A percentile compares a stretch with the other conserved stretches of the same genome.
phyloP scores from a whole-genome alignment of 1,284 basidiomycete genomes.

The Rhodotorula sp. region DNA sequence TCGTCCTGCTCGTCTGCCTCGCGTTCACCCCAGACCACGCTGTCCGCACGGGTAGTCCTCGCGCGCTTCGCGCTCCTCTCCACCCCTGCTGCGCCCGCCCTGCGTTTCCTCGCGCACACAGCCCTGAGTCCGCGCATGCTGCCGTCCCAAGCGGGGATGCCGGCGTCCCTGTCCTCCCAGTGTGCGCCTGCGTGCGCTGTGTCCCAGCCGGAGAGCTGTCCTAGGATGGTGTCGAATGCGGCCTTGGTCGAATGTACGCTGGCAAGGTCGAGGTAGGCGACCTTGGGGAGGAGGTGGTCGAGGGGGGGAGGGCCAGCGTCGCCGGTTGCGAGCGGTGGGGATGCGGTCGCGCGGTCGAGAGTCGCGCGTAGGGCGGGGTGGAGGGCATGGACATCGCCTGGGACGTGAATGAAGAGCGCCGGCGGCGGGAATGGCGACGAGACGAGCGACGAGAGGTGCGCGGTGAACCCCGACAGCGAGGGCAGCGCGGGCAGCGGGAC shows the following conservation, averaged over 20 bases:
- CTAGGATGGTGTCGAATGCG: constrained; percentile 29
- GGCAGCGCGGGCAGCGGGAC: background rate
- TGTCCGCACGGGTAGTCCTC: background rate
- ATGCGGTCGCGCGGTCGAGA: background rate
- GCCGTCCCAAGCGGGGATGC: constrained; percentile 20
- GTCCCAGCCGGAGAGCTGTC: constrained; percentile 21
- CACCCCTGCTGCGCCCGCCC: background rate
- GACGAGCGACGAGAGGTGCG: constrained; percentile 16
- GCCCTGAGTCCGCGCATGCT: constrained; percentile 9
- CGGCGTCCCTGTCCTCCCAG: constrained; percentile 20
- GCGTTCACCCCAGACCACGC: background rate
- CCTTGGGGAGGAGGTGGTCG: constrained; percentile 26
- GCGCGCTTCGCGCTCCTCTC: background rate
- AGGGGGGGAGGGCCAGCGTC: constrained; percentile 15
- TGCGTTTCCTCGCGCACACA: background rate
- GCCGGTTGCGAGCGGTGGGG: too few relatives aligned
- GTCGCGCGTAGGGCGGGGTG: constrained; percentile 7
- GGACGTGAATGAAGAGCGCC: constrained; percentile 38
- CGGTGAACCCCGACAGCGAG: constrained; percentile 25
- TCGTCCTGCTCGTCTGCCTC: background rate
- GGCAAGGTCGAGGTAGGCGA: constrained; percentile 31
- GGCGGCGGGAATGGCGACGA: constrained; percentile 32
- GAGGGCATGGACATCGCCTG: constrained; percentile 20
- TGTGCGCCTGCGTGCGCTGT: too few relatives aligned
- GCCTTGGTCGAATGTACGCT: constrained; percentile 25